phyloP scores from a whole-genome alignment of 1,139 yeast species.

The Hemisphaericaspora subhashii region DNA sequence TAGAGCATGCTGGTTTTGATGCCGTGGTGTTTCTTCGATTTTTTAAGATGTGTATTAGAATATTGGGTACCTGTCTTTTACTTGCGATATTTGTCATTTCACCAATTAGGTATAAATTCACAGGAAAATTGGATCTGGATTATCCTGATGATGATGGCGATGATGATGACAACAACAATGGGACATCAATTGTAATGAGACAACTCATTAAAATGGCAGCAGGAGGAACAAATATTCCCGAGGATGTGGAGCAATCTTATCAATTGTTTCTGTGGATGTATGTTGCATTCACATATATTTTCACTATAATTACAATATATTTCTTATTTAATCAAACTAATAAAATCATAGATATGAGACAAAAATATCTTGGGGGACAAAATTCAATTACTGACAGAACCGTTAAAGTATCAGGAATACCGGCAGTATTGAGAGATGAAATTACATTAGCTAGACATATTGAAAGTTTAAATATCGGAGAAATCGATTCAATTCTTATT shows the following conservation, averaged over 20 bases:
- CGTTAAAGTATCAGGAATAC: slow-evolving; percentile 52
- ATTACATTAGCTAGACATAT: slow-evolving; percentile 69
- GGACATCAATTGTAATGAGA: slow-evolving; percentile 3
- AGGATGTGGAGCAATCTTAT: slow-evolving; percentile 10
- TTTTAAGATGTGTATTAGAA: slow-evolving; percentile 72
- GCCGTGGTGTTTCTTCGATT: slow-evolving; percentile 85
- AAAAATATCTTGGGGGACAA: slow-evolving; percentile 42
- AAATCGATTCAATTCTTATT: slow-evolving; percentile 70
- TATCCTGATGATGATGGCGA: slow-evolving; percentile 42
- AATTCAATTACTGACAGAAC: slow-evolving; percentile 48
- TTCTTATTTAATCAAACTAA: slow-evolving; percentile 38
- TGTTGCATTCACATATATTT: slow-evolving; percentile 42
- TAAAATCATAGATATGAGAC: slow-evolving; percentile 41
- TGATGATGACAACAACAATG: slow-evolving; percentile 19
- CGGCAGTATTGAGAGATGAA: slow-evolving; percentile 73
- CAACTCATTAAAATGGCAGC: background rate
- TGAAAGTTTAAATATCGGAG: slow-evolving; percentile 76
- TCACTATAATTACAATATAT: slow-evolving; percentile 35
- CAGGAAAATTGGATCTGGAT: slow-evolving; percentile 63
- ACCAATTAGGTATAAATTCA: slow-evolving; percentile 69
- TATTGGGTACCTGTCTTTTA: slow-evolving; percentile 55
- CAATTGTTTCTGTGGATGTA: slow-evolving; percentile 40
- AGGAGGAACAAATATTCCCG: no score
- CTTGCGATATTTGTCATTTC: slow-evolving; percentile 68
- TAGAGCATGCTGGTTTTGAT: slow-evolving; percentile 90